phyloP scores from a whole-genome alignment of 2,329 filamentous ascomycete species.

The Diaporthe sp. region DNA sequence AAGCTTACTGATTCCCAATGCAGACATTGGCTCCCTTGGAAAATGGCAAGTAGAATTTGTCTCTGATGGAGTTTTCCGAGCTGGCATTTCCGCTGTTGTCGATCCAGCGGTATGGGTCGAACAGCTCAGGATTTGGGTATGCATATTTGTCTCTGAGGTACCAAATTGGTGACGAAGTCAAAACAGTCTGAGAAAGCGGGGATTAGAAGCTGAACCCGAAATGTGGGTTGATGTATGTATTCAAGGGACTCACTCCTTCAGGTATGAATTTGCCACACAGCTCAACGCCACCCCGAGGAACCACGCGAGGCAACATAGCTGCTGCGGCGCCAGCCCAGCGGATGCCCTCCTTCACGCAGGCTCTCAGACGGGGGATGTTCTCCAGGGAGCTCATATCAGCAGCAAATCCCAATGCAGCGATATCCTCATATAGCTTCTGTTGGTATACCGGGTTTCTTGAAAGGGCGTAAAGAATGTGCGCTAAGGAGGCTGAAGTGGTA shows the following conservation, averaged over 20 bases:
- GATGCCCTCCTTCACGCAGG: slow-evolving; percentile 49
- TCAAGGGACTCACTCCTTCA: slow-evolving; percentile 42
- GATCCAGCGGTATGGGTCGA: slow-evolving; percentile 48
- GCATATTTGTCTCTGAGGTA: slow-evolving; percentile 48
- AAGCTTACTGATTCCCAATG: slow-evolving; percentile 48
- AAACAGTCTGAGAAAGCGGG: slow-evolving; percentile 42
- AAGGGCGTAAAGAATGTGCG: slow-evolving; percentile 50
- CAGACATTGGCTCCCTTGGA: slow-evolving; percentile 49
- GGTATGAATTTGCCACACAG: slow-evolving; percentile 46
- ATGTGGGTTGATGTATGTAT: background rate
- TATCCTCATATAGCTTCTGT: slow-evolving; percentile 45
- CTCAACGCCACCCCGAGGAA: slow-evolving; percentile 45
- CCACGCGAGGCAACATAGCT: slow-evolving; percentile 48
- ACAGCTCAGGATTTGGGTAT: slow-evolving; percentile 46
- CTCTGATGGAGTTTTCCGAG: slow-evolving; percentile 42
- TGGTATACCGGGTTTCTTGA: slow-evolving; percentile 47
- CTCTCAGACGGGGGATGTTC: slow-evolving; percentile 43
- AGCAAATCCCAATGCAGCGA: slow-evolving; percentile 43
- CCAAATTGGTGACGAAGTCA: slow-evolving; percentile 50
- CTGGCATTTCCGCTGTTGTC: slow-evolving; percentile 32
- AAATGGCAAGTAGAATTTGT: slow-evolving; percentile 49
- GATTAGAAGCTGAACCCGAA: background rate
- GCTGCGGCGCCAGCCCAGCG: slow-evolving; percentile 48
- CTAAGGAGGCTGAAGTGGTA: slow-evolving; percentile 50
- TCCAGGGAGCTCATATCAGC: slow-evolving; percentile 47